Base-by-base conservation (phyloP, 169 alveolate genomes). In the Neospora caninum region DNA sequence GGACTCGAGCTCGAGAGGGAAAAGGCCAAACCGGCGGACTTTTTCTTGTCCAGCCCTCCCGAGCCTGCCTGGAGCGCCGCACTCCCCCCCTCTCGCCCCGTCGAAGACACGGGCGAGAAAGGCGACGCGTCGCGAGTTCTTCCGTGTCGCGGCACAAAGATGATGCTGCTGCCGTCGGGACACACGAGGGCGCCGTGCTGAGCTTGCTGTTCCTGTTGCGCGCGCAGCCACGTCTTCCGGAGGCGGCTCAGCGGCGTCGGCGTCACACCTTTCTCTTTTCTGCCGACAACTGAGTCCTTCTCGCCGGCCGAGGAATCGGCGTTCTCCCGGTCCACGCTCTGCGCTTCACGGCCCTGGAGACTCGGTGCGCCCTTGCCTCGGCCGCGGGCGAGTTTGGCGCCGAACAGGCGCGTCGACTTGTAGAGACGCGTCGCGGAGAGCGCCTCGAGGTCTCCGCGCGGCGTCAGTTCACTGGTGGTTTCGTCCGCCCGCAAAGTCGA, bases 181-280 rank as follows among this genome's bases (percentile, higher is more conserved):
- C 94, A 64, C 34, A 91, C 41, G 42, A 91, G 58, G 34, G 89
- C 94, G 41, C 91, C 43, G 31, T 73, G 41, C 80, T 53, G 83
- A n/a, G 70, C 54, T 91, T 91, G 94, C 64, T 80, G 94, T 67
- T 91, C 89, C 58, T 80, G 94, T 69, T 78, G 89, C 88, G 41
- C 45, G 88, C 42, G 34, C 42, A 91, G 91, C 91, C 94, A 89
- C 2, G 93, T 38, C 78, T 73, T 69, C 22, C 93, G 9, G 31
- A 89, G 88, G 34, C 36, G 83, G 18, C 73, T 64, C 73, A 64
- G 73, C 4, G 73, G 73, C 25, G 73, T 9, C 25, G 73, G 0
- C 73, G 73, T 1, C 73, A 29, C 73, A 29, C 25, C 34, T 27
- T 29, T 4, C 73, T 9, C 73, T 29, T 16, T 22, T 29, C 73